Evolutionary conservation across 1,139 yeast species (phyloP).

Genomic region (Scheffersomyces lignicola): DNA sequence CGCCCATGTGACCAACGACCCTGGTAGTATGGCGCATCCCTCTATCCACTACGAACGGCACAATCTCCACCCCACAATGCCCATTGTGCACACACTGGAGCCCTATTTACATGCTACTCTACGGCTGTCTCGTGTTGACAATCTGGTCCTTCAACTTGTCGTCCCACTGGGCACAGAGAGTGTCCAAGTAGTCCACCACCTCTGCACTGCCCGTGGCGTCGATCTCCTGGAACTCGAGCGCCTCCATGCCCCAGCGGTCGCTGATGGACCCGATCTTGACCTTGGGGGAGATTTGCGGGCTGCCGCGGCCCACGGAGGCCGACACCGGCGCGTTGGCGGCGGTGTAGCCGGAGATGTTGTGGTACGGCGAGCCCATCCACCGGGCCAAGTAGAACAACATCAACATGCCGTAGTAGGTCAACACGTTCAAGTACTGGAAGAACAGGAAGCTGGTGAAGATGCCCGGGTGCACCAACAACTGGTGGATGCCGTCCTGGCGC

Average conservation of each 20-base stretch:
- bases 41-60: too few relatives aligned
- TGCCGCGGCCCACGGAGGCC: slow-evolving; percentile 32
- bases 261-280: slow-evolving; percentile 78
- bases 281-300: slow-evolving; percentile 20
- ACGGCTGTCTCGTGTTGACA: slow-evolving; percentile 46
- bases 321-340: slow-evolving; percentile 82
- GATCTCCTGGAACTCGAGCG: slow-evolving; percentile 52
- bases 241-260: slow-evolving; percentile 62
- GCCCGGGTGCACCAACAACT: slow-evolving; percentile 90
- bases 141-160: slow-evolving; percentile 69
- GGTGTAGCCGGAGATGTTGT: slow-evolving; percentile 80
- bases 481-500: slow-evolving; percentile 52
- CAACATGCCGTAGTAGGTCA: slow-evolving; percentile 86
- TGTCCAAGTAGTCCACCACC: slow-evolving; percentile 59
- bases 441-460: slow-evolving; percentile 85
- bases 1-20: too few relatives aligned
- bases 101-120: slow-evolving; percentile 6
- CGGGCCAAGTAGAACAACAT: slow-evolving; percentile 82
- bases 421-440: slow-evolving; percentile 68
- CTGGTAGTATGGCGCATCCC: too few relatives aligned
- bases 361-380: slow-evolving; percentile 79
- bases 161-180: slow-evolving; percentile 57
- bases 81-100: not conserved
- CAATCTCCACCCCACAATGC: too few relatives aligned
- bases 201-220: slow-evolving; percentile 66